Evolutionary conservation across 352 stramenopile genomes (phyloP).

Genomic region (Phytophthora crassamura): DNA sequence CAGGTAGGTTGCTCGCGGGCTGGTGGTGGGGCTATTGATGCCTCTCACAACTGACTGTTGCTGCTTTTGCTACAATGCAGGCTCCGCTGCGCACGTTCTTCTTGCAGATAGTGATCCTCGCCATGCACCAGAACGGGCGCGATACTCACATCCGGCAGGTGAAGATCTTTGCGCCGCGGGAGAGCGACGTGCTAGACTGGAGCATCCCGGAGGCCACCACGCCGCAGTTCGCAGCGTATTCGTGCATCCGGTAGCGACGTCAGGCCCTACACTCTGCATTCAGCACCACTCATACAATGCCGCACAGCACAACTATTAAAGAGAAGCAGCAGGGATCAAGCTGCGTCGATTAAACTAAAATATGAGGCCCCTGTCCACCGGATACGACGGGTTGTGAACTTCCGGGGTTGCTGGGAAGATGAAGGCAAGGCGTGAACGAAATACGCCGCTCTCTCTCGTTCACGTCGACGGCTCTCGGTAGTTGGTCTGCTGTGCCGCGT

Average conservation of each 20-base stretch:
- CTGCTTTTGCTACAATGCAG: slow-evolving; percentile 24
- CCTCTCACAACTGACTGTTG: neutral
- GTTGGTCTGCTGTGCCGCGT: slow-evolving; percentile 46
- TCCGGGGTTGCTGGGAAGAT: neutral
- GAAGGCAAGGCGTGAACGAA: neutral
- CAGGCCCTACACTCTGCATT: neutral
- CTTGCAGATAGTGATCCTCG: slow-evolving; percentile 95
- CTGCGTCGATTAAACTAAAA: slow-evolving; percentile 25
- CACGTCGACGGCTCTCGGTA: slow-evolving; percentile 32
- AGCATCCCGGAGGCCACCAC: slow-evolving; percentile 63
- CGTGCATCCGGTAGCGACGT: slow-evolving; percentile 55
- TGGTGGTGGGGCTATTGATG: neutral
- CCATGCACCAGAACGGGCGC: slow-evolving; percentile 98
- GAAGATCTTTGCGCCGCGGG: slow-evolving; percentile 90
- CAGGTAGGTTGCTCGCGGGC: slow-evolving; percentile 36
- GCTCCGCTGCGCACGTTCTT: slow-evolving; percentile 92
- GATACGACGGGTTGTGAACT: neutral
- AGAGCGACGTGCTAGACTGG: slow-evolving; percentile 59
- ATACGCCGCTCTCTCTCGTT: neutral
- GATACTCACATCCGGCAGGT: slow-evolving; percentile 97
- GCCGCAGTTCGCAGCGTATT: slow-evolving; percentile 73
- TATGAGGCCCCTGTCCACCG: neutral
- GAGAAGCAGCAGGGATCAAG: neutral
- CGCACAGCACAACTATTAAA: neutral
- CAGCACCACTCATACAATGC: neutral